Evolutionary conservation across 108 stramenopile genomes (phyloP), one percentile per base, ranked within the genome.

Genomic region (Aureococcus anophagefferens): DNA sequence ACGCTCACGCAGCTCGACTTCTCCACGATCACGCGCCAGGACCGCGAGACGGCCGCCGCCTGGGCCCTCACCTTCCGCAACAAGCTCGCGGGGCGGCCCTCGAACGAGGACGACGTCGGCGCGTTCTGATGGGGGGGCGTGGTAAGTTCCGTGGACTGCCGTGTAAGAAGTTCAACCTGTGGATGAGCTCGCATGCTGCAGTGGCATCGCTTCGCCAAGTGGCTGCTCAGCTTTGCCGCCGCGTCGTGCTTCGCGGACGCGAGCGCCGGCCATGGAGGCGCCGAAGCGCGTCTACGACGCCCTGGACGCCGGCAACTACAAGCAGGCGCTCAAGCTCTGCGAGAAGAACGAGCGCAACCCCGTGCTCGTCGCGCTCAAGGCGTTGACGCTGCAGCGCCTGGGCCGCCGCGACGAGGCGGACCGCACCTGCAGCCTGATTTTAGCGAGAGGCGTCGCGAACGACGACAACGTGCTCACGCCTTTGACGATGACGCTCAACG

Each of bases 11-110:
- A 66, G 40, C 37, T 72, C 28, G 72, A 72, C 31, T 72, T 72
- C 30, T 66, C 65, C 25, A 40, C n/a, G 7, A 46, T 72, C 30
- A 72, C 72, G 30, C 36, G 65, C 25, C 30, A 45, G 45, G 72
- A 71, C 17, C 37, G 70, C 30, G 63, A 29, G 1, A 28, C 15
- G 28, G 35, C 40, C 18, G 30, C n/a, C 25, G 63, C 63, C 33
- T 71, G 70, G 70, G 70, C 70, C 13, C 25, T 51, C 34, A 64
- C 63, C 15, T 71, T 71, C 46, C 37, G 70, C 34, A 35, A 40
- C 5, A 59, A 51, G 51, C 30, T 46, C n/a, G n/a, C n/a, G n/a
- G n/a, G n/a, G n/a, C n/a, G n/a, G n/a, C n/a, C n/a, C n/a, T n/a
- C n/a, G n/a, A n/a, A n/a, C n/a, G n/a, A n/a, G n/a, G n/a, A n/a